A percentile compares a stretch with the other conserved stretches of the same genome.
Conservation (phyloP, 2,329 filamentous ascomycete species). For the Domatiomyces globalis region DNA sequence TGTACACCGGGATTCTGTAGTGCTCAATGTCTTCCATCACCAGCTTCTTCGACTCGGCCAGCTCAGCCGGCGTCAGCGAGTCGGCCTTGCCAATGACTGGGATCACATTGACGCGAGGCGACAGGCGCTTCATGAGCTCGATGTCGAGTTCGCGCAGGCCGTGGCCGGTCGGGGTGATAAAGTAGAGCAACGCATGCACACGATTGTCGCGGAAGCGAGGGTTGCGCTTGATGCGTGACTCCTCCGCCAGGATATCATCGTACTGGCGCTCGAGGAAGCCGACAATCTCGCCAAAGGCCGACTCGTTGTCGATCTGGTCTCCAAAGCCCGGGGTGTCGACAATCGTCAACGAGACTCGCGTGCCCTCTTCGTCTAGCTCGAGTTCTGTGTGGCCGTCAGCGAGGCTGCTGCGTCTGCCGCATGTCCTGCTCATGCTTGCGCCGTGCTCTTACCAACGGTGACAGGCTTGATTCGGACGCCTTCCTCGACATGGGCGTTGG, state of each 20-base stretch:
- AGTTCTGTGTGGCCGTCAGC: slow-evolving; percentile 48
- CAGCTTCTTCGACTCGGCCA: slow-evolving; percentile 98
- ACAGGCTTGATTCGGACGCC: slow-evolving; percentile 97
- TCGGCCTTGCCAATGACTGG: slow-evolving; percentile 98
- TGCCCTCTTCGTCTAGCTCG: slow-evolving; percentile 95
- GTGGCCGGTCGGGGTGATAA: slow-evolving; percentile 96
- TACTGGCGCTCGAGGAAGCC: slow-evolving; percentile 98
- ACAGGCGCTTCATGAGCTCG: slow-evolving; percentile 98
- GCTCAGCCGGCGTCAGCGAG: slow-evolving; percentile 85
- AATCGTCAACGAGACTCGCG: slow-evolving; percentile 92
- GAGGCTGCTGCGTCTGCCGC: slow-evolving; percentile 2
- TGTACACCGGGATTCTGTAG: slow-evolving; percentile 98
- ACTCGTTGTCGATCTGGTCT: slow-evolving; percentile 98
- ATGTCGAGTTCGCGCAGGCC: slow-evolving; percentile 98
- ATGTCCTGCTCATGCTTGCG: not conserved
- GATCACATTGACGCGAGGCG: slow-evolving; percentile 95
- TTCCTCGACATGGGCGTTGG: slow-evolving; percentile 81
- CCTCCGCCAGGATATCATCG: slow-evolving; percentile 96
- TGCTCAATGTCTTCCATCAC: slow-evolving; percentile 99
- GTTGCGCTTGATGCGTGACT: slow-evolving; percentile 99
- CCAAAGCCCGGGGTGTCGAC: slow-evolving; percentile 97
- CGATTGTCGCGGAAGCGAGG: slow-evolving; percentile 98
- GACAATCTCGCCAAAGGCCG: slow-evolving; percentile 96
- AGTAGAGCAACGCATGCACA: slow-evolving; percentile 96
- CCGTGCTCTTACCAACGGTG: slow-evolving; percentile 64